Conservation (phyloP, 148 eudicot species). For the Oxyria digyna region DNA sequence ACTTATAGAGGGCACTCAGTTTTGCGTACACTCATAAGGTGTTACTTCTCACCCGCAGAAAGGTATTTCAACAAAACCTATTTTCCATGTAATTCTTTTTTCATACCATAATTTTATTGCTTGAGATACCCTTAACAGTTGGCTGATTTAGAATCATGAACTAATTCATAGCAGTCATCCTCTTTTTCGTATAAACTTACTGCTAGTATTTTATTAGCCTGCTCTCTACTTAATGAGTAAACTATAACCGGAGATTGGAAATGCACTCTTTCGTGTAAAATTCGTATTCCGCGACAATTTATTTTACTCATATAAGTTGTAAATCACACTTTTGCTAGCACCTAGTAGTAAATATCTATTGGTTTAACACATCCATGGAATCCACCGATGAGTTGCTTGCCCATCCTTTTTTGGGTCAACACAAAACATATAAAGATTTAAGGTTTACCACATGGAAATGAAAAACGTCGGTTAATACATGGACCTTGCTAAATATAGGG, state of each 20-base stretch:
- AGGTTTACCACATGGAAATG: too few relatives aligned
- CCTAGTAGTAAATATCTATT: too few relatives aligned
- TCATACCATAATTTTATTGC: not conserved
- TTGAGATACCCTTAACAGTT: not conserved
- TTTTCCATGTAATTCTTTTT: not conserved
- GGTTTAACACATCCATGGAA: too few relatives aligned
- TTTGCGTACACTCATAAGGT: slow-evolving; percentile 77
- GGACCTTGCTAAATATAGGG: too few relatives aligned
- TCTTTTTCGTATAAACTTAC: not conserved
- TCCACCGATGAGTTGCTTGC: too few relatives aligned
- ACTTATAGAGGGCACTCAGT: slow-evolving; percentile 86
- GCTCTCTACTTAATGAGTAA: not conserved
- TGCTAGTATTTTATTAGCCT: not conserved
- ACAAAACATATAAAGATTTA: too few relatives aligned
- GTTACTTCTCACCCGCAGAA: slow-evolving; percentile 73
- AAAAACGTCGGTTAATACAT: too few relatives aligned
- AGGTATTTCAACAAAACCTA: slow-evolving; percentile 30
- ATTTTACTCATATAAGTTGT: not conserved
- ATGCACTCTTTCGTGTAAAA: not conserved
- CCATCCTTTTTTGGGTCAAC: too few relatives aligned
- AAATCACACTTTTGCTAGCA: too few relatives aligned
- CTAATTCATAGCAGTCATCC: not conserved
- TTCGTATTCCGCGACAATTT: not conserved
- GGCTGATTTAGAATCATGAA: not conserved
- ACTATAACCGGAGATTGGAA: not conserved